Percentiles rank a stretch among this genome's conserved stretches.
Conservation (phyloP, 495 filamentous ascomycete species). For the Penicillium angulare region DNA sequence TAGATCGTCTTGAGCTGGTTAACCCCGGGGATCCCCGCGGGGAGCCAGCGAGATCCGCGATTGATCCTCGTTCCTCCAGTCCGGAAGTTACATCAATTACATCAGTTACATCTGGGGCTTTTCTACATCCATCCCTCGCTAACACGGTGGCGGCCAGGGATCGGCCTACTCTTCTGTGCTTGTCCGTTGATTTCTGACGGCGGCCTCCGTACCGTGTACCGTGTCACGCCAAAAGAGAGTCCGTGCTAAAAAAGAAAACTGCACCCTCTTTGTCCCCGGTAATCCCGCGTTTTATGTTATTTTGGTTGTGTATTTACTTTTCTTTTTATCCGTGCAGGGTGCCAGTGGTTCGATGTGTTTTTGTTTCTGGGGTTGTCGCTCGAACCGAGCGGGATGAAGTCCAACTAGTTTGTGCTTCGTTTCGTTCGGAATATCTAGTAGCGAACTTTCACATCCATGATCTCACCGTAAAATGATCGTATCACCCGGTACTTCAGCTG, state of each 20-base stretch:
- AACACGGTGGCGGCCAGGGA: too few relatives aligned
- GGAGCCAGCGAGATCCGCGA: slow-evolving; percentile 16
- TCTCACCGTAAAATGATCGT: too few relatives aligned
- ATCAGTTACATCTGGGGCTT: too few relatives aligned
- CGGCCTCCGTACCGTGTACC: slow-evolving; percentile 11
- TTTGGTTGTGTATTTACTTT: too few relatives aligned
- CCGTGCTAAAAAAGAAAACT: neutral
- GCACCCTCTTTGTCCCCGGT: neutral
- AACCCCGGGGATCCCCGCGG: slow-evolving; percentile 20
- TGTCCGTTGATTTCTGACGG: slow-evolving; percentile 8
- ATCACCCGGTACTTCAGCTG: too few relatives aligned
- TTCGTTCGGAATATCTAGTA: too few relatives aligned
- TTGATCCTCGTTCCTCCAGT: slow-evolving; percentile 19
- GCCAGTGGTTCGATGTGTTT: too few relatives aligned
- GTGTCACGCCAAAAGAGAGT: slow-evolving; percentile 6
- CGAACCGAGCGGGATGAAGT: too few relatives aligned
- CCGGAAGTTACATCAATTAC: slow-evolving; percentile 21
- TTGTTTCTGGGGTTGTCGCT: too few relatives aligned
- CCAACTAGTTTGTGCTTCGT: too few relatives aligned
- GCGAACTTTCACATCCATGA: slow-evolving; percentile 1
- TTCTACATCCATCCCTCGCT: neutral
- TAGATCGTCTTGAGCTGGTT: neutral
- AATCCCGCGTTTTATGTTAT: too few relatives aligned
- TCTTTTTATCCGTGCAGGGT: too few relatives aligned
- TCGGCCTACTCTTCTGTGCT: slow-evolving; percentile 5